Evolutionary conservation across 1,284 basidiomycete genomes (phyloP).

Genomic region (Paramarasmius palmivorus): DNA sequence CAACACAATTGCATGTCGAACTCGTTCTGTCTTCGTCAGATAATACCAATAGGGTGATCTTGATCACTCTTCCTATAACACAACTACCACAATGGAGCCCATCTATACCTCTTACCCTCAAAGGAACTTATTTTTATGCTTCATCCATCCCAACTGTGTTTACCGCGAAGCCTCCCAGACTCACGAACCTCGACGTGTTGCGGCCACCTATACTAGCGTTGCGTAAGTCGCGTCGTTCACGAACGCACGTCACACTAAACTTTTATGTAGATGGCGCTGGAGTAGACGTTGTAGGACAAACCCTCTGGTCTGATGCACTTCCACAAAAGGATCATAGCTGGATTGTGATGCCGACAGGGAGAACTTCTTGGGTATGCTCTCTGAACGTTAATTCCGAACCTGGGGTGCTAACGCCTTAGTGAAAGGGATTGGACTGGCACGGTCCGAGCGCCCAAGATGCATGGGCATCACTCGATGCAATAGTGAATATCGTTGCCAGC

Average conservation of each 20-base stretch:
- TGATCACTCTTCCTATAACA: slow-evolving; percentile 36
- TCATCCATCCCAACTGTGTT: slow-evolving; percentile 58
- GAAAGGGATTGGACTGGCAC: slow-evolving; percentile 84
- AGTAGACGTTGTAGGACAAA: slow-evolving; percentile 56
- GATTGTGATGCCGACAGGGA: slow-evolving; percentile 72
- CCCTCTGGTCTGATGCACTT: slow-evolving; percentile 64
- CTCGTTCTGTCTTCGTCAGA: slow-evolving; percentile 30
- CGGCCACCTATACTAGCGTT: slow-evolving; percentile 66
- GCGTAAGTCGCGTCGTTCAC: slow-evolving; percentile 46
- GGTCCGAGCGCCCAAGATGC: slow-evolving; percentile 70
- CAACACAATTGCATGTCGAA: slow-evolving; percentile 35
- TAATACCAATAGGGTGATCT: slow-evolving; percentile 12
- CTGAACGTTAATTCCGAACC: background rate
- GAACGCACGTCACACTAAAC: slow-evolving; percentile 3
- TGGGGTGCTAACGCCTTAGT: slow-evolving; percentile 1
- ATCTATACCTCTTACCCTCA: slow-evolving; percentile 38
- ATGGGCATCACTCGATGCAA: slow-evolving; percentile 55
- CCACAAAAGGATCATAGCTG: slow-evolving; percentile 60
- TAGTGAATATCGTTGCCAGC: slow-evolving; percentile 43
- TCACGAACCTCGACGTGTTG: slow-evolving; percentile 17
- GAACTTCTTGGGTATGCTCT: slow-evolving; percentile 67
- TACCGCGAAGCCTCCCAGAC: slow-evolving; percentile 53
- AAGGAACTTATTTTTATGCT: slow-evolving; percentile 60
- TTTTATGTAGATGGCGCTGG: slow-evolving; percentile 74
- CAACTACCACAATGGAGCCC: slow-evolving; percentile 43